A percentile compares a stretch with the other conserved stretches of the same genome.
phyloP scores from a whole-genome alignment of 129 eudicot species.

The Erigeron canadensis region DNA sequence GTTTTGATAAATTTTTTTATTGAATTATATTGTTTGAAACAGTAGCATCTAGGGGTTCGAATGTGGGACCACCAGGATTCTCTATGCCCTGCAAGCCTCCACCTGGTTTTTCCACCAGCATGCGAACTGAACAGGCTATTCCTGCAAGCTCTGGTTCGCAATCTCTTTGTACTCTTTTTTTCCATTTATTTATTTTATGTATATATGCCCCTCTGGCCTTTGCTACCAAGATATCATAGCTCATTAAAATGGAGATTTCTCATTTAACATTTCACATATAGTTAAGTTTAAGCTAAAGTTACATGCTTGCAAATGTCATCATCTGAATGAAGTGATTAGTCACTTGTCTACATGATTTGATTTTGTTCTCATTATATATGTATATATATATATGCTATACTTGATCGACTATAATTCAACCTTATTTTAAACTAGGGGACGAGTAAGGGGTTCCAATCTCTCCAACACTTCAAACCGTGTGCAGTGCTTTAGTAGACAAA shows the following conservation, averaged over 20 bases:
- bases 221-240: neutral
- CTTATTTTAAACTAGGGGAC: neutral
- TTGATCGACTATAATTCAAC: too few relatives aligned
- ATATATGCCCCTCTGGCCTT: neutral
- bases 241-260: neutral
- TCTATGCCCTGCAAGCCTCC: conserved; percentile 48
- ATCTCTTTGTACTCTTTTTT: conserved; percentile 10
- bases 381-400: neutral
- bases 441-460: neutral
- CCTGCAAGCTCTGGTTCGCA: conserved; percentile 53
- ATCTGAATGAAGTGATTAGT: neutral
- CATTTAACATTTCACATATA: neutral
- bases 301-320: neutral
- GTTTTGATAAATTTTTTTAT: neutral
- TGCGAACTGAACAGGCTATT: conserved; percentile 39
- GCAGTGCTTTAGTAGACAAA: neutral
- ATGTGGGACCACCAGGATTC: conserved; percentile 64
- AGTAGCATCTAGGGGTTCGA: conserved; percentile 52
- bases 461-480: neutral
- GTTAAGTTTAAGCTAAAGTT: conserved; percentile 6
- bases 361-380: neutral
- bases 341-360: neutral
- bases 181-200: conserved; percentile 16
- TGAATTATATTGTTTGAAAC: conserved; percentile 11
- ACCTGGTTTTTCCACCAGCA: conserved; percentile 58